These are phyloP conservation scores for Phytophthora ohioensis DNA, from an alignment of 352 stramenopile species.

Conservation along the genomic window DNA sequence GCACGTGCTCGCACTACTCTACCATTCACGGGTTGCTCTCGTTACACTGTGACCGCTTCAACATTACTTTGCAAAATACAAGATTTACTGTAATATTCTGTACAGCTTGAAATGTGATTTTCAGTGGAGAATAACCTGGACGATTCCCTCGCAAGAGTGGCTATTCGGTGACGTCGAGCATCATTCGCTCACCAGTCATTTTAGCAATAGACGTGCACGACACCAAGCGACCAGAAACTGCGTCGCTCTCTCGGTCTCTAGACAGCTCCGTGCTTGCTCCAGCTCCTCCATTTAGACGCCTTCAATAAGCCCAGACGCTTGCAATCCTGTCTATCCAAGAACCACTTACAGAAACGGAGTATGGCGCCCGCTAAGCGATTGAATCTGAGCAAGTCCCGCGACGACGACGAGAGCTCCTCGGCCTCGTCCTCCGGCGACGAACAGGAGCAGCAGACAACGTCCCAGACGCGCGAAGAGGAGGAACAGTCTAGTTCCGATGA, in stretches of 20 bases:
- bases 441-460: constrained; percentile 31
- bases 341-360: constrained; percentile 5
- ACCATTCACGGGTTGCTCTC: too few species aligned
- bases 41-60: too few species aligned
- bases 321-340: constrained; percentile 13
- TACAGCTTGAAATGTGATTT: background rate
- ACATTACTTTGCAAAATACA: too few species aligned
- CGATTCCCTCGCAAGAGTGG: background rate
- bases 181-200: constrained; percentile 34
- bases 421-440: constrained; percentile 51
- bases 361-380: constrained; percentile 72
- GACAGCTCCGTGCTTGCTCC: background rate
- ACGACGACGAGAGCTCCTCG: constrained; percentile 49
- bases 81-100: background rate
- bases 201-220: constrained; percentile 12
- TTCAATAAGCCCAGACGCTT: constrained; percentile 11
- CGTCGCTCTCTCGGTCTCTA: constrained; percentile 15
- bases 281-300: background rate
- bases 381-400: constrained; percentile 62
- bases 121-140: background rate
- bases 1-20: too few species aligned
- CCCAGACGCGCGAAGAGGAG: constrained; percentile 27
- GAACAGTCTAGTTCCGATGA: constrained; percentile 55
- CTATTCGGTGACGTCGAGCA: constrained; percentile 6
- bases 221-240: constrained; percentile 8